A percentile compares a stretch with the other conserved stretches of the same genome.
phyloP scores from a whole-genome alignment of 1,284 basidiomycete genomes.

The Coriolopsis trogii region DNA sequence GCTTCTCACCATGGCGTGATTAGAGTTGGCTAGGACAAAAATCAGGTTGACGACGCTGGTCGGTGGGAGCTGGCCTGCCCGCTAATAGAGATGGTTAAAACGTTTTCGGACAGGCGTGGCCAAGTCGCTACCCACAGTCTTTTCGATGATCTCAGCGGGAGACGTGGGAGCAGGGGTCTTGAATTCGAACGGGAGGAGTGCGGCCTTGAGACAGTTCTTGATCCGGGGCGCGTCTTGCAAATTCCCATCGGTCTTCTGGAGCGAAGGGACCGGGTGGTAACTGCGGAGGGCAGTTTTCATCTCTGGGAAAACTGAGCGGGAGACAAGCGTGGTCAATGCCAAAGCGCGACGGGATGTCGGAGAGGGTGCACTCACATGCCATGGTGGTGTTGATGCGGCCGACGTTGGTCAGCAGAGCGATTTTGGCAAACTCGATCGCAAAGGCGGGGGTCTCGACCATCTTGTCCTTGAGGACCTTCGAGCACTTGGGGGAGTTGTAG shows the following conservation, averaged over 20 bases:
- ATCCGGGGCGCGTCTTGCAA: conserved; percentile 84
- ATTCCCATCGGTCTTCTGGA: conserved; percentile 78
- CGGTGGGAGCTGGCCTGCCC: conserved; percentile 62
- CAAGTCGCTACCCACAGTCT: conserved; percentile 49
- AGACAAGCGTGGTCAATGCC: conserved; percentile 6
- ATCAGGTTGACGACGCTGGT: conserved; percentile 82
- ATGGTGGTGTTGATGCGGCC: conserved; percentile 85
- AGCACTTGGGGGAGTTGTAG: conserved; percentile 68
- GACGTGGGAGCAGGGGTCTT: conserved; percentile 67
- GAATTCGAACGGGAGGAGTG: conserved; percentile 73
- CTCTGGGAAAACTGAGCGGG: conserved; percentile 64
- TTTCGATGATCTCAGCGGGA: conserved; percentile 69
- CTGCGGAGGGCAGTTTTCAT: conserved; percentile 83
- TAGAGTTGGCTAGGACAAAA: conserved; percentile 63
- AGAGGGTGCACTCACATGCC: conserved; percentile 61
- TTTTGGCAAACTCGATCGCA: conserved; percentile 76
- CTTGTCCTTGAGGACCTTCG: conserved; percentile 68
- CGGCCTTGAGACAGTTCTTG: conserved; percentile 77
- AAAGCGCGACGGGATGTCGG: conserved; percentile 1
- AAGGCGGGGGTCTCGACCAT: conserved; percentile 66
- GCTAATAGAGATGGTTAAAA: conserved; percentile 39
- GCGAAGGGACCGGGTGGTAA: conserved; percentile 80
- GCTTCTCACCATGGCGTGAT: conserved; percentile 33
- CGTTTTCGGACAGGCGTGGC: not conserved
- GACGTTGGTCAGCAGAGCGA: conserved; percentile 78